Base-by-base conservation (phyloP, 2,329 filamentous ascomycete genomes). In the Pyrenophora teres region DNA sequence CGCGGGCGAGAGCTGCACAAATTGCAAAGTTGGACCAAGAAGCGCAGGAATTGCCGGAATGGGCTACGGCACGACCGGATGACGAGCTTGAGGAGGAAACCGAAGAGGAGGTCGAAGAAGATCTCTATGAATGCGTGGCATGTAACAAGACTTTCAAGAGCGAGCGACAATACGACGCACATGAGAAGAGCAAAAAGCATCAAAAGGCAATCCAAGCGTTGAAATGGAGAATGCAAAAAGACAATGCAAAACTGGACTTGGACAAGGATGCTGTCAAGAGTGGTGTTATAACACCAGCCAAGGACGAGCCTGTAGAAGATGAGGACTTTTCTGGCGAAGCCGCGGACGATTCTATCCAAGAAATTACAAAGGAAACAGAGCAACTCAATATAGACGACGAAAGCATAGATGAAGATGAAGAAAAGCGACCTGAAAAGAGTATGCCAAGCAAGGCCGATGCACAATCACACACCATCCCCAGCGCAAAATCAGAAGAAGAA, bases 171-270 rank as follows among this genome's bases (percentile, higher is more conserved):
- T 92, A 89, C 57, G 87, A 95, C 65, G 87, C 89, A 3, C 94
- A 99, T 66, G 92, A 97, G 76, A 91, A 88, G 76, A 97, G 93
- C 79, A 99, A 96, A 73, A 99, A 97, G 75, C 94, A 99, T 67
- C 75, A 87, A 55, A 97, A 96, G 70, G 88, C 91, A 2, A 82
- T 97, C 6, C 87, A 92, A 60, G 84, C 92, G 54, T 75, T 99
- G 33, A 86, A 85, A 64, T 82, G 84, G 65, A 87, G 94, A 70
- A 96, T 99, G 92, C 84, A 82, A 62, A 86, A 87, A 62, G 89
- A 99, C 65, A 88, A 92, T 64, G 78, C 80, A 40, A 80, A 85
- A 41, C 72, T 91, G 30, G 67, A 77, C 48, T 62, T 80, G 30
- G 75, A 77, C 18, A 70, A 72, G 4, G 72, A 75, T 23, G 60